phyloP scores from a whole-genome alignment of 768 basidiomycete species.

The Leucogyrophana mollusca region DNA sequence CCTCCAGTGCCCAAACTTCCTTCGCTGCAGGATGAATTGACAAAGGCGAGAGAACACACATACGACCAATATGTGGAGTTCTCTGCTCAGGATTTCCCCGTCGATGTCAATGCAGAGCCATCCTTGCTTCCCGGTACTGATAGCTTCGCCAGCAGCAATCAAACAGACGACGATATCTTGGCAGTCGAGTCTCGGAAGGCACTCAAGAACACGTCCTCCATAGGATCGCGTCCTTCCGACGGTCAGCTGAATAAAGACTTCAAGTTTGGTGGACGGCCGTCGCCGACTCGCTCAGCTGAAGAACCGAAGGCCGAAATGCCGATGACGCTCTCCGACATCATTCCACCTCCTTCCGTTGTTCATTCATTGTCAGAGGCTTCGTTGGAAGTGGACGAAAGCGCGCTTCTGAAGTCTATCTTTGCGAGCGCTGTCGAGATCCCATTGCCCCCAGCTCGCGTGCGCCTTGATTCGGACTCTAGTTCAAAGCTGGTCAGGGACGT shows the following conservation, averaged over 20 bases:
- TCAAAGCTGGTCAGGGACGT: slow-evolving; percentile 31
- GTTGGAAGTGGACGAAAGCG: slow-evolving; percentile 47
- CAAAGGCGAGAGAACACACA: slow-evolving; percentile 18
- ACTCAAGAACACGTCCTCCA: slow-evolving; percentile 27
- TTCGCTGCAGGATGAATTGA: slow-evolving; percentile 25
- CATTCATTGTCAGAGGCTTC: slow-evolving; percentile 48
- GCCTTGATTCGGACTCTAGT: slow-evolving; percentile 45
- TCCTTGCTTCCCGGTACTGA: slow-evolving; percentile 41
- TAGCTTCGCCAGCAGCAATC: slow-evolving; percentile 19
- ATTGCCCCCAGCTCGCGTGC: slow-evolving; percentile 29
- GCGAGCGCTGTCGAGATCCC: slow-evolving; percentile 43
- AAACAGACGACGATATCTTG: slow-evolving; percentile 31
- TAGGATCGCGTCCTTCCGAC: slow-evolving; percentile 49
- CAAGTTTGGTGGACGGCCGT: slow-evolving; percentile 64
- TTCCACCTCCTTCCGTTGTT: slow-evolving; percentile 59
- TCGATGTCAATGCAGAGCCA: slow-evolving; percentile 31
- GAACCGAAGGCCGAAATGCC: slow-evolving; percentile 22
- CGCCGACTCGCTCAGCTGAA: slow-evolving; percentile 4
- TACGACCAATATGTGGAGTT: slow-evolving; percentile 15
- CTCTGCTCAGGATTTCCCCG: slow-evolving; percentile 12
- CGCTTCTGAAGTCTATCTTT: slow-evolving; percentile 54
- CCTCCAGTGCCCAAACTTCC: slow-evolving; percentile 57
- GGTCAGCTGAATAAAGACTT: slow-evolving; percentile 71
- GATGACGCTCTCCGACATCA: slow-evolving; percentile 72
- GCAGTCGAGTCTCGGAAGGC: slow-evolving; percentile 11